Base-by-base conservation (phyloP, 1,284 basidiomycete genomes). In the Microstroma glucosiphilum region DNA sequence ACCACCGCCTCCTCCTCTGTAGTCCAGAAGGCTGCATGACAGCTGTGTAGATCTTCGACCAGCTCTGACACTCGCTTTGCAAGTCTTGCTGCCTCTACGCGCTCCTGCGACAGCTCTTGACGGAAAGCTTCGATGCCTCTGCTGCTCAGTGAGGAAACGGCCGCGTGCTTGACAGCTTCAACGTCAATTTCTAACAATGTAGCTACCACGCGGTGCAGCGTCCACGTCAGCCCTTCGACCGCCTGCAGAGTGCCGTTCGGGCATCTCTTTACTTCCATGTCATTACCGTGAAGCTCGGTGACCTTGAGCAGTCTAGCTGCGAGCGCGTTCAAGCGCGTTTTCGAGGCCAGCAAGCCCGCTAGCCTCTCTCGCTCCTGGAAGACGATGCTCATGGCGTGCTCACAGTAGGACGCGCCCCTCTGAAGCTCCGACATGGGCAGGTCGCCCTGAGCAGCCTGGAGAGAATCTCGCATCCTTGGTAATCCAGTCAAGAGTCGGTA, bases 351-450 rank as follows among this genome's bases (percentile, higher is more conserved):
- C 21, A 62, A 21, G 11, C 0, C 19, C 17, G 57, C 37, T 12
- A 62, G 25, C 11, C 71, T 66, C 30, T 56, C 56, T 2, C 74
- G 67, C 49, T 71, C 67, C 25, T 56, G 67, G 51, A 73, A 51
- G 1, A 70, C 69, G 1, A 72, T 48, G 23, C 63, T 48, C 12
- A 68, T 69, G 46, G 86, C 83, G 56, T 89, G 91, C 80, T 97
- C 92, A 8, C 91, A 83, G 61, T 90, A 85, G 66, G 85, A 87
- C 23, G 90, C 80, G 6, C 88, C 91, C 61, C 90, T 85, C 72
- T 88, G 88, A 13, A 97, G 82, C 66, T 98, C 93, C 7, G 89
- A 86, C 12, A 90, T 91, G 8, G 86, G 84, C 49, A 98, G 78
- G 76, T 98, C 94, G 0, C 84, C 80, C 74, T 90, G 88, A 79